These are phyloP conservation scores for Trichophyton equinum DNA, from an alignment of 2,329 filamentous ascomycete genomes.

Conservation along the genomic window DNA sequence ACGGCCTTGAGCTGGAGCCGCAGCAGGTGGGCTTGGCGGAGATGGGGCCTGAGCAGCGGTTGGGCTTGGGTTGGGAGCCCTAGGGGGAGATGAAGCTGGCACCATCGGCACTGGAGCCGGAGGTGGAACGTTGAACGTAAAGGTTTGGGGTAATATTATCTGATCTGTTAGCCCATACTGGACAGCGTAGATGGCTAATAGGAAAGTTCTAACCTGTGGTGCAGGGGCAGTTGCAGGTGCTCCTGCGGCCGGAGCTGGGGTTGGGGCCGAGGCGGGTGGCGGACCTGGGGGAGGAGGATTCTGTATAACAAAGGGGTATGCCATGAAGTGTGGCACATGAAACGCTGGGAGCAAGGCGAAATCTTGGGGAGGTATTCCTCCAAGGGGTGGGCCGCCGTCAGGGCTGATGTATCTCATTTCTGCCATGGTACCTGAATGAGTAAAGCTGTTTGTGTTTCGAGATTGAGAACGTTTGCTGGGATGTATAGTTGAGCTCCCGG, in stretches of 20 bases:
- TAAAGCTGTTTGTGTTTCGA: background rate
- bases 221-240: background rate
- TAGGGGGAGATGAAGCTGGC: slow-evolving; percentile 8
- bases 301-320: background rate
- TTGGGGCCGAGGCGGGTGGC: background rate
- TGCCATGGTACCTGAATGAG: slow-evolving; percentile 5
- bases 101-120: slow-evolving; percentile 11
- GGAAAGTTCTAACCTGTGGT: background rate
- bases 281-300: background rate
- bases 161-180: background rate
- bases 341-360: background rate
- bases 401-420: slow-evolving; percentile 19
- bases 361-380: slow-evolving; percentile 19
- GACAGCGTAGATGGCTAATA: background rate
- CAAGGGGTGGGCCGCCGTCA: slow-evolving; percentile 23
- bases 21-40: slow-evolving; percentile 22
- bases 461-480: background rate
- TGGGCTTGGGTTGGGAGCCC: slow-evolving; percentile 9
- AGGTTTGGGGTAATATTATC: background rate
- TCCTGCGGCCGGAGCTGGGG: no score
- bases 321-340: background rate
- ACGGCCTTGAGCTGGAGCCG: slow-evolving; percentile 25
- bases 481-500: background rate
- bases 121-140: background rate
- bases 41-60: slow-evolving; percentile 10